A percentile compares a stretch with the other conserved stretches of the same genome.
These are phyloP conservation scores for Glycyrrhiza uralensis DNA, from an alignment of 306 rosid species.

Conservation along the genomic window DNA sequence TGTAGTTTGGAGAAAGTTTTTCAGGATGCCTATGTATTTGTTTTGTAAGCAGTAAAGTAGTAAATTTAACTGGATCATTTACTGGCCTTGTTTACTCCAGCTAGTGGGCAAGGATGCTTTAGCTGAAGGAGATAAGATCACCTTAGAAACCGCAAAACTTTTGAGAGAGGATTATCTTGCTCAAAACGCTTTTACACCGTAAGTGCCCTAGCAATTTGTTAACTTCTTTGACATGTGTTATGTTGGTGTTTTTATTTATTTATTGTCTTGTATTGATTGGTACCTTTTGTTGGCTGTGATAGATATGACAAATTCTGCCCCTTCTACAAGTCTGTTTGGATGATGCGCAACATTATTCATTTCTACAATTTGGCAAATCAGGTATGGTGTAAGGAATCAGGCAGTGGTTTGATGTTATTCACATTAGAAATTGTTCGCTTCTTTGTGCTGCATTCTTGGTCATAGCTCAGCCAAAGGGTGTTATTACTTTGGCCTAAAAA, in stretches of 20 bases:
- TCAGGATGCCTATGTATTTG: neutral
- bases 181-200: slow-evolving; percentile 99
- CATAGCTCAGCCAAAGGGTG: slow-evolving; percentile 3
- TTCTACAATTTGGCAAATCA: slow-evolving; percentile 97
- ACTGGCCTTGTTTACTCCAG: slow-evolving; percentile 42
- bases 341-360: slow-evolving; percentile 99
- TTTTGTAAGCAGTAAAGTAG: neutral
- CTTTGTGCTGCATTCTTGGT: slow-evolving; percentile 6
- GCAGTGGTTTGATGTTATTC: slow-evolving; percentile 2
- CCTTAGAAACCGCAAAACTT: slow-evolving; percentile 96
- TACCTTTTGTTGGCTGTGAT: slow-evolving; percentile 26
- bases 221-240: neutral
- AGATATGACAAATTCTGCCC: slow-evolving; percentile 99
- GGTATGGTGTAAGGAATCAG: slow-evolving; percentile 42
- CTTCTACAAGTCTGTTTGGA: slow-evolving; percentile 99
- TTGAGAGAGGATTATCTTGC: slow-evolving; percentile 99
- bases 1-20: slow-evolving; percentile 16
- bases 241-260: slow-evolving; percentile 1
- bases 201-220: slow-evolving; percentile 31
- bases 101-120: slow-evolving; percentile 99
- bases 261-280: neutral
- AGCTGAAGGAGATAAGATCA: slow-evolving; percentile 97
- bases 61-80: slow-evolving; percentile 15
- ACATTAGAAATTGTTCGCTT: too few species aligned
- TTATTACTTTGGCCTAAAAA: neutral